Evolutionary conservation across 441 rosid genomes (phyloP), one percentile per base, ranked within the genome.

Genomic region (Gossypium laxum): DNA sequence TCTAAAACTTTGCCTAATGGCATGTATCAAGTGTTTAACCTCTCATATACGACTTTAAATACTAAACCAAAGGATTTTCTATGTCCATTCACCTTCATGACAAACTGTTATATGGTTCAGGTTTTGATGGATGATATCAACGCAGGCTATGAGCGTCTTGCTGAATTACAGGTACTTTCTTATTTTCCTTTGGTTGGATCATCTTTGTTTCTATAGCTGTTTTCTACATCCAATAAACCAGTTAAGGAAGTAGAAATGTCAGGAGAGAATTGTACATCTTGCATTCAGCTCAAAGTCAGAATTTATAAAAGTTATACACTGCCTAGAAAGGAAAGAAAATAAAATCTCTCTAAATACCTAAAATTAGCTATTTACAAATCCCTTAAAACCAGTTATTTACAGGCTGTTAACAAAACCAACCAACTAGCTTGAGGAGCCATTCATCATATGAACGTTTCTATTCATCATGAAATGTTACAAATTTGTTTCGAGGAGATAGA

Each of bases 41-140:
- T 21, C 68, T 43, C 14, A 19, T 63, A 10, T 34, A 18, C 1
- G 2, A 62, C 48, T 51, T 26, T 51, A 51, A 67, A 17, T 50
- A 28, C 60, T 15, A 4, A 43, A 43, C 8, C 4, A 1, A 24
- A 66, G 38, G 12, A 66, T 47, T 56, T 69, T n/a, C 26, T 45
- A 45, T 34, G 54, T 43, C 0, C n/a, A 26, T 70, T 41, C 34
- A 45, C 65, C 18, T 45, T 43, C 67, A 74, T 68, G 56, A 80
- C 70, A 30, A 54, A 24, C 3, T 7, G 59, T 34, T 64, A 2
- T 76, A 66, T 82, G 74, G 74, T 76, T 71, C 84, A 91, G 97
- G 93, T 92, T 73, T 82, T 89, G 81, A 81, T 87, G 89, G 97
- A 92, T 85, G 96, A 88, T 74, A 87, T 86, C 75, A 92, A 91